These are phyloP conservation scores for Oryza meyeriana DNA, from an alignment of 176 grass and related monocot species.

Conservation along the genomic window DNA sequence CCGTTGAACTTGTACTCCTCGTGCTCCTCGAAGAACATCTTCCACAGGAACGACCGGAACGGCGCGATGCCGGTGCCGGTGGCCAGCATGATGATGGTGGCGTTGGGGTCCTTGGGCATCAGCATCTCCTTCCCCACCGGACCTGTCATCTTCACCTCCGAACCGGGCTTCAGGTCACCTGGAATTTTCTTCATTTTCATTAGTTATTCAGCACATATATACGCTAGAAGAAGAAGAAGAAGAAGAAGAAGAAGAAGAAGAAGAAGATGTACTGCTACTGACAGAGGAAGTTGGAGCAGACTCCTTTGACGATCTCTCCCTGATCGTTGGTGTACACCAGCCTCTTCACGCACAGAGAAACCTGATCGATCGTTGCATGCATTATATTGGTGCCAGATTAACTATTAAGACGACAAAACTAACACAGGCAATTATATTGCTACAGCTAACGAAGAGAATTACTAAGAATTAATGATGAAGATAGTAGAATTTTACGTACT, in stretches of 20 bases:
- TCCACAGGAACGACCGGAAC: slow-evolving; percentile 87
- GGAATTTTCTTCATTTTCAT: neutral
- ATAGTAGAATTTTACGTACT: neutral
- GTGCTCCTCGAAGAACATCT: slow-evolving; percentile 97
- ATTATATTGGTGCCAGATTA: no score
- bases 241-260: neutral
- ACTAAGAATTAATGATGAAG: no score
- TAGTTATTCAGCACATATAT: no score
- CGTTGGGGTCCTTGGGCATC: slow-evolving; percentile 89
- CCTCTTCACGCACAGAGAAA: slow-evolving; percentile 90
- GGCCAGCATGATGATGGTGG: slow-evolving; percentile 77
- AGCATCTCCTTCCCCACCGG: slow-evolving; percentile 99
- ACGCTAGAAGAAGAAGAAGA: neutral
- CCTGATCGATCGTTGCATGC: slow-evolving; percentile 33
- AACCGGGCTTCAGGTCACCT: slow-evolving; percentile 84
- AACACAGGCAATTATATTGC: no score
- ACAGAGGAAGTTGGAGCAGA: slow-evolving; percentile 98
- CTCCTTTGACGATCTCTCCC: slow-evolving; percentile 87
- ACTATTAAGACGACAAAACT: no score
- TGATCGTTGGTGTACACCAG: slow-evolving; percentile 89
- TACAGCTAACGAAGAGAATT: no score
- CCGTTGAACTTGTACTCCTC: slow-evolving; percentile 92
- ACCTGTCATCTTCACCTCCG: slow-evolving; percentile 71
- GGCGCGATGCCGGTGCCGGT: slow-evolving; percentile 95
- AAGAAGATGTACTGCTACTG: neutral